phyloP scores from a whole-genome alignment of 805 yeast genomes.

The Candida namnaoensis region DNA sequence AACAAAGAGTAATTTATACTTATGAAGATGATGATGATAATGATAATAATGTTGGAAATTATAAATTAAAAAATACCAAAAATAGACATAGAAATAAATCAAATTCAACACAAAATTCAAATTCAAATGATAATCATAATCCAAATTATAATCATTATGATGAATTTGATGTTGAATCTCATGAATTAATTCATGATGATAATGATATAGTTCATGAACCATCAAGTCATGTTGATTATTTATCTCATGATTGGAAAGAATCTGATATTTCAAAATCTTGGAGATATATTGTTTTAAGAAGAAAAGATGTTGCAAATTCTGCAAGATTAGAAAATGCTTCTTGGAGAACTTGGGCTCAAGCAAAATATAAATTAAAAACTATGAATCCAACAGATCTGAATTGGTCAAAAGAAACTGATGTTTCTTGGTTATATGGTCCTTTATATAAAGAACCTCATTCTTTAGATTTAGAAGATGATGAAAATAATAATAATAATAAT shows the following conservation, averaged over 20 bases:
- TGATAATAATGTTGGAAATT: constrained; percentile 2
- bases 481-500: constrained; percentile 17
- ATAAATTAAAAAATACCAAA: not conserved
- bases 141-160: constrained; percentile 1
- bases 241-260: constrained; percentile 95
- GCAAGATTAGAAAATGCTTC: constrained; percentile 83
- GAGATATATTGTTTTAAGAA: constrained; percentile 80
- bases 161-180: constrained; percentile 15
- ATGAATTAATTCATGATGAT: constrained; percentile 55
- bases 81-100: not conserved
- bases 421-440: constrained; percentile 98
- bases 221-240: constrained; percentile 85
- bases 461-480: constrained; percentile 3
- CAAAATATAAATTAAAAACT: constrained; percentile 67
- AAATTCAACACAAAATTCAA: not conserved
- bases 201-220: constrained; percentile 75
- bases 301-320: constrained; percentile 77
- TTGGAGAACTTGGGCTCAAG: constrained; percentile 98
- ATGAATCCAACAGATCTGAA: constrained; percentile 87
- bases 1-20: constrained; percentile 6
- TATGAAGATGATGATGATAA: constrained; percentile 8
- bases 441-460: constrained; percentile 14
- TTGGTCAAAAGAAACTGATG: constrained; percentile 96
- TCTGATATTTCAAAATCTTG: constrained; percentile 89
- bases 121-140: constrained; percentile 2